These are phyloP conservation scores for Sporothrix pallida DNA, from an alignment of 2,329 filamentous ascomycete genomes.

Conservation along the genomic window DNA sequence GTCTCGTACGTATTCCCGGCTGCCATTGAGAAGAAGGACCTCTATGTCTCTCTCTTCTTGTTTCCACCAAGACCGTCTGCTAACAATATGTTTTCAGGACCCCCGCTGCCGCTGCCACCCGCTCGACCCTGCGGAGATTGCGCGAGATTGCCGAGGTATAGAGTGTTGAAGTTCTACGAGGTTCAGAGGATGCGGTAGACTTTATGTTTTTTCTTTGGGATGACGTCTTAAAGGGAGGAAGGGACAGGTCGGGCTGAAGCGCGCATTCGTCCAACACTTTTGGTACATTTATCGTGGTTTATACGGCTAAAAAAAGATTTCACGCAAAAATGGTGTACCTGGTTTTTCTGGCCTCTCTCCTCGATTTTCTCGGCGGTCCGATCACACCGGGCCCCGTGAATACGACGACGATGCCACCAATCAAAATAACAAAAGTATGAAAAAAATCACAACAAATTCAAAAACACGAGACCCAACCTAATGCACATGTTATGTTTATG, in stretches of 20 bases:
- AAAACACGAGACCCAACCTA: neutral
- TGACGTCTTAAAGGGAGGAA: slow-evolving; percentile 26
- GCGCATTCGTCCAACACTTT: slow-evolving; percentile 26
- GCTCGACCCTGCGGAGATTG: slow-evolving; percentile 95
- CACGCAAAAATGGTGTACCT: slow-evolving; percentile 26
- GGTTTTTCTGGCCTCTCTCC: slow-evolving; percentile 23
- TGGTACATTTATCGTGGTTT: slow-evolving; percentile 7
- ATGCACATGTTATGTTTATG: too few relatives aligned
- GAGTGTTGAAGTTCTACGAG: slow-evolving; percentile 40
- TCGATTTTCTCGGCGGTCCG: neutral
- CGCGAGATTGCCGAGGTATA: slow-evolving; percentile 97
- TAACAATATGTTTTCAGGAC: slow-evolving; percentile 61
- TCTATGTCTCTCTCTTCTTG: too few relatives aligned
- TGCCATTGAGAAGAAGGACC: neutral
- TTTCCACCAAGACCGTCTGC: neutral
- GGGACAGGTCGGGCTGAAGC: slow-evolving; percentile 24
- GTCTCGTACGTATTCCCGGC: slow-evolving; percentile 77
- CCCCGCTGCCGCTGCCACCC: slow-evolving; percentile 89
- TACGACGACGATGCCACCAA: slow-evolving; percentile 15
- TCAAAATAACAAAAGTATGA: slow-evolving; percentile 22
- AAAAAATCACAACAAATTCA: slow-evolving; percentile 27
- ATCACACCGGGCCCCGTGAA: neutral
- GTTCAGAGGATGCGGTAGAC: slow-evolving; percentile 18
- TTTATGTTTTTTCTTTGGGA: slow-evolving; percentile 26
- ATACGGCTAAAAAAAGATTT: slow-evolving; percentile 11